Evolutionary conservation across 352 stramenopile species (phyloP).

Genomic region (Phytopythium vexans): DNA sequence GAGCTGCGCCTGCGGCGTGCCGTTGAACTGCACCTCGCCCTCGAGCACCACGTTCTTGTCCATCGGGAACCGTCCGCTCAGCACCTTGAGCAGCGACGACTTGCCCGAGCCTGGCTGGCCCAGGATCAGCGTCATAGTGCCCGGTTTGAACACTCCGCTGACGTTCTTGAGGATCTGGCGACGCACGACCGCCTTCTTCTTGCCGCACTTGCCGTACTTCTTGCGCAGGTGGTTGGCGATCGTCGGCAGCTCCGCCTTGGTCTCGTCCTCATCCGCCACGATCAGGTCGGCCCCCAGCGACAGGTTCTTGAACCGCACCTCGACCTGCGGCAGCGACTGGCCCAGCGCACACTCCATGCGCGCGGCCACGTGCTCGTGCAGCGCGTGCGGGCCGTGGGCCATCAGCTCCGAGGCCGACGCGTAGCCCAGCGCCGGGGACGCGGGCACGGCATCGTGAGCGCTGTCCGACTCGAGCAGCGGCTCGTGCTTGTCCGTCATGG

Average conservation of each 20-base stretch:
- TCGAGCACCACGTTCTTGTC: constrained; percentile 18
- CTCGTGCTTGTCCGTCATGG: too few relatives aligned
- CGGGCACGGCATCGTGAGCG: neutral
- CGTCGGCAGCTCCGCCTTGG: constrained; percentile 24
- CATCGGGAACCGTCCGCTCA: constrained; percentile 18
- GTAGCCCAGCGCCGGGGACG: constrained; percentile 11
- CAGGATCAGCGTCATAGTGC: constrained; percentile 18
- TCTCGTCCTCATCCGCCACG: constrained; percentile 8
- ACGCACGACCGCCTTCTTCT: constrained; percentile 12
- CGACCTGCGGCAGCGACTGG: constrained; percentile 26
- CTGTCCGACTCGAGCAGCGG: too few relatives aligned
- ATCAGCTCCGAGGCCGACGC: constrained; percentile 11
- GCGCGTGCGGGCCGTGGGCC: constrained; percentile 17
- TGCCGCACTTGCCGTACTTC: constrained; percentile 7
- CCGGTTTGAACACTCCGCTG: constrained; percentile 16
- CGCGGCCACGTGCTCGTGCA: constrained; percentile 22
- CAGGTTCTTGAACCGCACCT: constrained; percentile 24
- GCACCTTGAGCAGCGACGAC: constrained; percentile 23
- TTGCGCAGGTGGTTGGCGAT: constrained; percentile 30
- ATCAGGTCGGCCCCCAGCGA: constrained; percentile 13
- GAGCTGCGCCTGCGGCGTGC: constrained; percentile 10
- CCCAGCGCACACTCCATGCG: constrained; percentile 25
- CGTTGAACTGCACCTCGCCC: constrained; percentile 24
- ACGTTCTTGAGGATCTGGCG: constrained; percentile 19
- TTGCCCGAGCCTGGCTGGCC: constrained; percentile 14